Evolutionary conservation across 345 rosid genomes (phyloP).

Genomic region (Gossypium mustelinum): DNA sequence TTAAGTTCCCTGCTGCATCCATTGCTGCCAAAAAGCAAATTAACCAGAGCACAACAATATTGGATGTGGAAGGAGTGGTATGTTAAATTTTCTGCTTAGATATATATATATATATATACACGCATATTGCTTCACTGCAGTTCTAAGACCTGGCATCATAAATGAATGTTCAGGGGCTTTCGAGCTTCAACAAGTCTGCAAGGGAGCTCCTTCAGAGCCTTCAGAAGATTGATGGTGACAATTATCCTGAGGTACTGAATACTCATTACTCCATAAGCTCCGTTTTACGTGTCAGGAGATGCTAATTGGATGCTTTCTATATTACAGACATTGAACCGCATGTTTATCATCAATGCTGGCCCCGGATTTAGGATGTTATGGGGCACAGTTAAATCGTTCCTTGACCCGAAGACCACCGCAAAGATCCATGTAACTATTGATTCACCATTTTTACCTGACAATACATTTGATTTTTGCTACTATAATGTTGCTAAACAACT

Average conservation of each 20-base stretch:
- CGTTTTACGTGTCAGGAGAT: neutral
- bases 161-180: slow-evolving; percentile 62
- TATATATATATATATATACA: too few relatives aligned
- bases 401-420: slow-evolving; percentile 83
- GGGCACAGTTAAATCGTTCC: slow-evolving; percentile 72
- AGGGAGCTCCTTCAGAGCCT: slow-evolving; percentile 71
- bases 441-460: neutral
- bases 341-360: slow-evolving; percentile 97
- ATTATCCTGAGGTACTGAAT: slow-evolving; percentile 78
- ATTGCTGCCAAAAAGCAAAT: slow-evolving; percentile 71
- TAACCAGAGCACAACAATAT: slow-evolving; percentile 90
- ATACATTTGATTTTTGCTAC: neutral
- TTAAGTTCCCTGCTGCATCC: slow-evolving; percentile 80
- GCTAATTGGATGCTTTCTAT: slow-evolving; percentile 21
- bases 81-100: slow-evolving; percentile 16
- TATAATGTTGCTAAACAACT: slow-evolving; percentile 17
- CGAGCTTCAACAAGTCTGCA: slow-evolving; percentile 74
- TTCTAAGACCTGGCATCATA: neutral
- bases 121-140: neutral
- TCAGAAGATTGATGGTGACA: slow-evolving; percentile 85
- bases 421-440: slow-evolving; percentile 66
- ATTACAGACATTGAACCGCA: slow-evolving; percentile 70
- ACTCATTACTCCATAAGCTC: neutral
- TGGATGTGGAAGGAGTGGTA: slow-evolving; percentile 98
- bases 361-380: slow-evolving; percentile 87